These are phyloP conservation scores for Ustilago xerochloae DNA, from an alignment of 1,284 basidiomycete genomes.

Conservation along the genomic window DNA sequence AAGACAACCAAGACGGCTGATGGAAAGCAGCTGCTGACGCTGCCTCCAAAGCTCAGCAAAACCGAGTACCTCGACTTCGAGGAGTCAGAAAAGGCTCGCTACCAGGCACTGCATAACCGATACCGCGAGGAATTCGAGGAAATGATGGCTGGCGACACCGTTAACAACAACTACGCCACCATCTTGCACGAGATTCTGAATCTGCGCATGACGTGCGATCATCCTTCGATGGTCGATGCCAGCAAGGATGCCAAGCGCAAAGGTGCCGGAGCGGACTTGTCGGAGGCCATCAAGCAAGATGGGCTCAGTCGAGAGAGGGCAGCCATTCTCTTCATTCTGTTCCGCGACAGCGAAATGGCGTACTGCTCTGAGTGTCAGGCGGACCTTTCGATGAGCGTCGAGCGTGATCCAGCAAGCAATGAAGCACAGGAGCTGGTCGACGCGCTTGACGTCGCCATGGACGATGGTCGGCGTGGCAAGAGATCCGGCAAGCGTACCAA, in stretches of 20 bases:
- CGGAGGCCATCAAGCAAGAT: constrained; percentile 76
- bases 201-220: constrained; percentile 96
- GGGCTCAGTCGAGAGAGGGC: constrained; percentile 84
- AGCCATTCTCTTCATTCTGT: constrained; percentile 79
- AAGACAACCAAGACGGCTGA: constrained; percentile 87
- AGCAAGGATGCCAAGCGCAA: constrained; percentile 69
- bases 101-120: constrained; percentile 85
- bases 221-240: constrained; percentile 85
- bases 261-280: constrained; percentile 73
- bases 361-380: constrained; percentile 86
- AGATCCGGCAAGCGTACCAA: constrained; percentile 12
- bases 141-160: constrained; percentile 84
- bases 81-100: constrained; percentile 83
- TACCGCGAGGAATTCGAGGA: constrained; percentile 90
- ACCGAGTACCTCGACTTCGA: constrained; percentile 86
- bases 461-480: constrained; percentile 18
- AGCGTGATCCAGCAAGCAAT: constrained; percentile 34
- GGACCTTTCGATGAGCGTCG: constrained; percentile 73
- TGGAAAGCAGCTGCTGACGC: constrained; percentile 83
- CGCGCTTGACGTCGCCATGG: constrained; percentile 72
- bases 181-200: constrained; percentile 83
- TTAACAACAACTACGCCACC: constrained; percentile 95
- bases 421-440: constrained; percentile 70
- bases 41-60: constrained; percentile 85
- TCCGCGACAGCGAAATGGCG: constrained; percentile 85